Base-by-base conservation (phyloP, 1,284 basidiomycete genomes). In the Trichosporon asahii region DNA sequence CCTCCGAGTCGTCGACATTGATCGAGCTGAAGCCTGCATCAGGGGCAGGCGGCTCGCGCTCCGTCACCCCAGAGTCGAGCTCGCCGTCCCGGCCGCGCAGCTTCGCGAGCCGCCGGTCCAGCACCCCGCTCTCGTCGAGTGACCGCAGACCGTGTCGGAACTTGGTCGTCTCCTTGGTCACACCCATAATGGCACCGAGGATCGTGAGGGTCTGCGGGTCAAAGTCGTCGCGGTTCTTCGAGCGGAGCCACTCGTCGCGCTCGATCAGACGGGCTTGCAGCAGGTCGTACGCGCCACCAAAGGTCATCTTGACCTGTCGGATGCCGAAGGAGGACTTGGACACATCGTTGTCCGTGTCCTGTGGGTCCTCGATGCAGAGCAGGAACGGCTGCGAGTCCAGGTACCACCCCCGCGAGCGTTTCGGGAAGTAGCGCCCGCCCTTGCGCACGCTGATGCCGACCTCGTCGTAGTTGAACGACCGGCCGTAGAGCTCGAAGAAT, bases 361-460 rank as follows among this genome's bases (percentile, higher is more conserved):
- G 91, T n/a, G 96, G 96, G 82, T 99, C 96, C 82, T 99, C 95
- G 55, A 99, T 92, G 23, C 90, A 91, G 64, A 99, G 85, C 73
- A 93, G 83, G 72, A 87, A 87, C 15, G 86, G 85, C 80, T 88
- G 88, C 49, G 29, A 27, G 60, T 82, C 82, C 75, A 91, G 88
- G 68, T 86, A 84, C 91, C 95, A 97, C 0, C 94, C 94, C 72
- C 92, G 85, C 64, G 88, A 85, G 57, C 85, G 84, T 84, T 97
- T 97, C 81, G 85, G 88, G 79, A 89, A 97, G 84, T 97, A 96
- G 37, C 87, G 88, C 7, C 95, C 95, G 6, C 93, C 93, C 60
- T 90, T 87, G 44, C 90, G 87, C 21, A 99, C 82, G 1, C 93
- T 95, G 75, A 99, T 93, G 5, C 95, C 95, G n/a, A 91, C 89